phyloP scores from a whole-genome alignment of 1,284 basidiomycete species.

The Ceratobasidium sp. region DNA sequence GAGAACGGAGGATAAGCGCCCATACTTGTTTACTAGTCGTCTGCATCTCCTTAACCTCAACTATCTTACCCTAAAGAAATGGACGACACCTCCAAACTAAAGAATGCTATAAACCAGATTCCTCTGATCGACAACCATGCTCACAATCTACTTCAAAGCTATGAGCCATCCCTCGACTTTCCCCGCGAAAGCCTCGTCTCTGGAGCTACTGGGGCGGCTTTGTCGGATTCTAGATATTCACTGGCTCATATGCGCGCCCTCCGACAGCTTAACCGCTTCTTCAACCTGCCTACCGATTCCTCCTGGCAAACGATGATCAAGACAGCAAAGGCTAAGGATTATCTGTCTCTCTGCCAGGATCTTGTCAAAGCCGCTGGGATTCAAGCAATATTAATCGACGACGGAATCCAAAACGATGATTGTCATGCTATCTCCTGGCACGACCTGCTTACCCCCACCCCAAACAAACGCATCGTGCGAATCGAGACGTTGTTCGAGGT shows the following conservation, averaged over 20 bases:
- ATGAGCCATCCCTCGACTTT: constrained; percentile 60
- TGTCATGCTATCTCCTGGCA: constrained; percentile 72
- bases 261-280: constrained; percentile 66
- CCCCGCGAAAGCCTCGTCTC: constrained; percentile 74
- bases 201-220: constrained; percentile 69
- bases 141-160: constrained; percentile 71
- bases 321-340: constrained; percentile 61
- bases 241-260: constrained; percentile 71
- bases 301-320: constrained; percentile 72
- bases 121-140: constrained; percentile 81
- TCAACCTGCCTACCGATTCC: constrained; percentile 51
- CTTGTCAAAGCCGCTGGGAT: constrained; percentile 70
- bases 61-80: too few relatives aligned
- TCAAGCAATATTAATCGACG: constrained; percentile 77
- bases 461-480: constrained; percentile 72
- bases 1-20: background rate
- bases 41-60: too few relatives aligned
- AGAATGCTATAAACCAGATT: constrained; percentile 9
- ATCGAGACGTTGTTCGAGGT: constrained; percentile 61
- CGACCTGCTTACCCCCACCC: constrained; percentile 66
- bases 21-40: too few relatives aligned
- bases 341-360: constrained; percentile 67
- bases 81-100: background rate
- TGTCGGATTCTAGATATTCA: constrained; percentile 69
- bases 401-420: constrained; percentile 70